A percentile compares a stretch with the other conserved stretches of the same genome.
Conservation (phyloP, 2,329 filamentous ascomycete species). For the Plectosphaerella sp. region DNA sequence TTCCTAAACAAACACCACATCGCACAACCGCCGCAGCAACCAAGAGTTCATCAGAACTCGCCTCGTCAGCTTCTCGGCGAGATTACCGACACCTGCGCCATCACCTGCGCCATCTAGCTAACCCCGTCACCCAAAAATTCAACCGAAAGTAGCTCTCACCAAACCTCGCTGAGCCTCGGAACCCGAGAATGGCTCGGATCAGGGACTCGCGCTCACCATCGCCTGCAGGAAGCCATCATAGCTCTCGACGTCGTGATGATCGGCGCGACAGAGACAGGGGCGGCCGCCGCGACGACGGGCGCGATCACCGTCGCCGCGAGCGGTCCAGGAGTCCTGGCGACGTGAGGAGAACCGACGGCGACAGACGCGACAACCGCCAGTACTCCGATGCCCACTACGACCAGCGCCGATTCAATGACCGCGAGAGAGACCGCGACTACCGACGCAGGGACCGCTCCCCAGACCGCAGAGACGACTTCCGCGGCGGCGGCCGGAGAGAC, state of each 20-base stretch:
- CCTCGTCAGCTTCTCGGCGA: no score
- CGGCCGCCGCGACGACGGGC: conserved; percentile 44
- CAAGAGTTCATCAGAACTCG: no score
- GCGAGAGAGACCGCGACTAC: conserved; percentile 53
- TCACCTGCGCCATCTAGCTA: background rate
- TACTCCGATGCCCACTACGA: conserved; percentile 32
- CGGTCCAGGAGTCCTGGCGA: conserved; percentile 59
- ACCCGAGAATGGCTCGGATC: conserved; percentile 54
- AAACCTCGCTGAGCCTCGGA: conserved; percentile 35
- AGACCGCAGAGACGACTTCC: conserved; percentile 64
- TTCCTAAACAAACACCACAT: no score
- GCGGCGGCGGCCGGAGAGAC: conserved; percentile 54
- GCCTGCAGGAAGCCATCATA: conserved; percentile 81
- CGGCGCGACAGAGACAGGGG: conserved; percentile 35
- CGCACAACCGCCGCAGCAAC: no score
- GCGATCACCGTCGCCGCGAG: conserved; percentile 50
- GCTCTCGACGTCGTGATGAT: conserved; percentile 62
- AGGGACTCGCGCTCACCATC: conserved; percentile 82
- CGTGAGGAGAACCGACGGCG: conserved; percentile 39
- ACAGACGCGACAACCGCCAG: conserved; percentile 14
- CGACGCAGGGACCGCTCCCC: conserved; percentile 67
- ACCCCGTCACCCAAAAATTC: no score
- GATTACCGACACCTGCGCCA: no score
- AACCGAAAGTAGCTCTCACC: conserved; percentile 14
- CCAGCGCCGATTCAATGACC: conserved; percentile 57